Conservation (phyloP, 1,139 yeast species). For the Yarrowia galli region DNA sequence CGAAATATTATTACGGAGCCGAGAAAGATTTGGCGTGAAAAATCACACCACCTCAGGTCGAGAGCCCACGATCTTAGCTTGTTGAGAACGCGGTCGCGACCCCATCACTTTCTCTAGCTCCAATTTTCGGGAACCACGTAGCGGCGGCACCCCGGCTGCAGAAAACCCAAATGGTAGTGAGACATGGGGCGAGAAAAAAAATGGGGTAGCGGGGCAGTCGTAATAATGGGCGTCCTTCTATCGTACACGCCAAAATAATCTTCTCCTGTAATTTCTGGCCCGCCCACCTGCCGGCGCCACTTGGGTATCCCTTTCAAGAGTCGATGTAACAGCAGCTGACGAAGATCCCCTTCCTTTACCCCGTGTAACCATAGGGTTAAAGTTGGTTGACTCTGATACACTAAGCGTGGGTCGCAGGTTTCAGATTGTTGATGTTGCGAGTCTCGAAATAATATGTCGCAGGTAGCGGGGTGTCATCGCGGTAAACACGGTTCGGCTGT, state of each 20-base stretch:
- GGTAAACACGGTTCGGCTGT: not conserved
- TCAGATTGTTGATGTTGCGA: conserved; percentile 3
- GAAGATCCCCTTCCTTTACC: not conserved
- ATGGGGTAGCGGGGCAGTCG: no score
- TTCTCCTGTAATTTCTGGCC: no score
- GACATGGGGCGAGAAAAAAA: conserved; percentile 4
- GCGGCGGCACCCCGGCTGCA: not conserved
- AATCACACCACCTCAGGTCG: no score
- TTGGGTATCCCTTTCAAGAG: not conserved
- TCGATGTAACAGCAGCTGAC: not conserved
- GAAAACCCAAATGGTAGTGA: not conserved
- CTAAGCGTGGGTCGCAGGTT: conserved; percentile 4
- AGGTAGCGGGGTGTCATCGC: not conserved
- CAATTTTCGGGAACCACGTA: not conserved
- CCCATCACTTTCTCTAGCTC: not conserved
- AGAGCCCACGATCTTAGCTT: no score
- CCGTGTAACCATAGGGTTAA: conserved; percentile 18
- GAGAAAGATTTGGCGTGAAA: no score
- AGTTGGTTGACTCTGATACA: conserved; percentile 12
- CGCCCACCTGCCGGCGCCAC: not conserved
- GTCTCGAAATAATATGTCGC: conserved; percentile 2
- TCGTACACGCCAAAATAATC: no score
- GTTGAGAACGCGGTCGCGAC: no score
- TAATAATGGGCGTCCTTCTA: no score
- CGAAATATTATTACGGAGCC: no score